Base-by-base conservation (phyloP, 306 rosid species). In the Glycine soja region DNA sequence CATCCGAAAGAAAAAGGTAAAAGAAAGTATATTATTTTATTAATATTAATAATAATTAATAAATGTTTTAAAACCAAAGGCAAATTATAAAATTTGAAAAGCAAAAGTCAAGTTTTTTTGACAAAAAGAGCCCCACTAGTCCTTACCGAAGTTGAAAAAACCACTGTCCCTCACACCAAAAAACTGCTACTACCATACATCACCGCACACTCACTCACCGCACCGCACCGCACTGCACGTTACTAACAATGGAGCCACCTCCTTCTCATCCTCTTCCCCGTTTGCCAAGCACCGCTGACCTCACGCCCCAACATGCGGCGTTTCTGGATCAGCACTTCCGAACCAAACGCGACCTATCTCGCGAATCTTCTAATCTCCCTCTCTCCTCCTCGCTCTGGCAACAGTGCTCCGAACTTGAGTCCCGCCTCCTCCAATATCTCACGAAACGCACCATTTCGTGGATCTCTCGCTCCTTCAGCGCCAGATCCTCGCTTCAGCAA, bases 321-420 rank as follows among this genome's bases (percentile, higher is more conserved):
- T 90, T 90, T 84, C 89, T 92, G 7, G 81, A 92, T 80, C 63
- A 77, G 8, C 81, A 89, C 58, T 86, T 92, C 67, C 54, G 10
- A 61, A 66, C 89, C 87, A 81, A 81, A 30, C 76, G 86, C 51
- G 86, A 85, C 65, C 80, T 92, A 9, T 65, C 62, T 48, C 43
- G 11, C 42, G 78, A 78, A 72, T 82, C 92, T 70, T 73, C 89
- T 45, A 80, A 32, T 14, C 86, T 83, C 16, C n/a, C 57, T 4
- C 72, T 80, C 68, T 66, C 85, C 3, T 59, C 88, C 2, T 48
- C 85, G 0, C 86, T 92, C 74, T 12, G 2, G 19, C 59, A 70
- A 6, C 85, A 81, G 12, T 90, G 86, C 85, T 80, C 87, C n/a
- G 48, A 86, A 78, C 82, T 90, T 47, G 82, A 89, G 19, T 54